Evolutionary conservation across 2,329 filamentous ascomycete species (phyloP).

Genomic region (Ciborinia camelliae): DNA sequence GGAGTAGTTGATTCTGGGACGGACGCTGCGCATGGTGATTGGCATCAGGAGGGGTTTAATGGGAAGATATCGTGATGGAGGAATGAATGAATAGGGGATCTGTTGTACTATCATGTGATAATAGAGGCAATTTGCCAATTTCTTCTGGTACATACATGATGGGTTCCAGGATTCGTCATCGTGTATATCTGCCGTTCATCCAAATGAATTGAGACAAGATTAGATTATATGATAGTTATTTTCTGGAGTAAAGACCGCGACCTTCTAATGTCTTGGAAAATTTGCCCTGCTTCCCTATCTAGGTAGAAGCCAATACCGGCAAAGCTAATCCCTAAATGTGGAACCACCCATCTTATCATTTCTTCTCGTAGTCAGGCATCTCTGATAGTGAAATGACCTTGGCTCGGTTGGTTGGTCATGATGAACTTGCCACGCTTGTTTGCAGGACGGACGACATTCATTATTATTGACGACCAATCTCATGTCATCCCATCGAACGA

Average conservation of each 20-base stretch:
- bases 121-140: constrained; percentile 23
- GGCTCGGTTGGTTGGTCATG: background rate
- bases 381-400: too few relatives aligned
- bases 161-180: constrained; percentile 6
- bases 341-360: constrained; percentile 1
- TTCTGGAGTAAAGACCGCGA: constrained; percentile 3
- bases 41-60: constrained; percentile 54
- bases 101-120: constrained; percentile 33
- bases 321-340: constrained; percentile 12
- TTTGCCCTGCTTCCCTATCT: background rate
- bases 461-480: too few relatives aligned
- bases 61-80: constrained; percentile 30
- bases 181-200: background rate
- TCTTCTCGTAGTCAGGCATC: too few relatives aligned
- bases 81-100: background rate
- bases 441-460: too few relatives aligned
- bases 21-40: constrained; percentile 48
- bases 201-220: background rate
- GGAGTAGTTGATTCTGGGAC: constrained; percentile 40
- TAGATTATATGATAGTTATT: background rate
- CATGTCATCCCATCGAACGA: background rate
- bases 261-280: background rate
- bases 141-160: constrained; percentile 11
- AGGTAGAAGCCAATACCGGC: background rate
- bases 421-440: too few relatives aligned